Evolutionary conservation across 495 filamentous ascomycete species (phyloP), one percentile per base, ranked within the genome.

Genomic region (Bryoglossum gracile): DNA sequence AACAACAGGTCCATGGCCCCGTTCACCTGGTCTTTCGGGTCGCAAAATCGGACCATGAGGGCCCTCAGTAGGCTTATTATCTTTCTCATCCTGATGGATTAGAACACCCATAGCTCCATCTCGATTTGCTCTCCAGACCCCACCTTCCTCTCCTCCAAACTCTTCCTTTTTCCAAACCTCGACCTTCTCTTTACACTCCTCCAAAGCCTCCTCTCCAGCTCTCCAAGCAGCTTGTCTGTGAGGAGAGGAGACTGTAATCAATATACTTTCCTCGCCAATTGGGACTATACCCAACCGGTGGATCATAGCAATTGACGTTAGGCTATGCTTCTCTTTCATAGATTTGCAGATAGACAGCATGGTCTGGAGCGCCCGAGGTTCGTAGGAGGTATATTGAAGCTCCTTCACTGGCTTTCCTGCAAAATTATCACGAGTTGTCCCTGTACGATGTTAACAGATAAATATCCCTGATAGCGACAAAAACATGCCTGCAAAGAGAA

Each of bases 81-180:
- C 32, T 16, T 50, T 38, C 22, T 14, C 11, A 22, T 24, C 32
- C 8, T 50, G 38, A 34, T 55, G 37, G 11, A 55, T 40, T 8
- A 38, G 41, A 33, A 68, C 69, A 4, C 81, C 84, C 6, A 58
- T 64, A 61, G 69, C 67, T 37, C 86, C 82, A 69, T 95, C 89
- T 59, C 84, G 68, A 72, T 97, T 97, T 50, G 85, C 88, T 71
- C 90, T 82, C 91, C 91, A 97, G 43, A 94, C 80, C 37, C 75
- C 78, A 43, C 86, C 87, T 48, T 78, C 81, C 44, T 66, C 68
- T 9, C 74, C 82, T 16, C 65, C 79, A 77, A 97, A 97, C 59
- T 87, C 83, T 73, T 98, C 92, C 61, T 77, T 70, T 69, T 98
- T 98, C 92, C 92, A 98, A 40, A 98, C 82, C 75, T 98, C 92